Conservation (phyloP, 176 grass and related monocot genomes). For the Paspalum notatum region DNA sequence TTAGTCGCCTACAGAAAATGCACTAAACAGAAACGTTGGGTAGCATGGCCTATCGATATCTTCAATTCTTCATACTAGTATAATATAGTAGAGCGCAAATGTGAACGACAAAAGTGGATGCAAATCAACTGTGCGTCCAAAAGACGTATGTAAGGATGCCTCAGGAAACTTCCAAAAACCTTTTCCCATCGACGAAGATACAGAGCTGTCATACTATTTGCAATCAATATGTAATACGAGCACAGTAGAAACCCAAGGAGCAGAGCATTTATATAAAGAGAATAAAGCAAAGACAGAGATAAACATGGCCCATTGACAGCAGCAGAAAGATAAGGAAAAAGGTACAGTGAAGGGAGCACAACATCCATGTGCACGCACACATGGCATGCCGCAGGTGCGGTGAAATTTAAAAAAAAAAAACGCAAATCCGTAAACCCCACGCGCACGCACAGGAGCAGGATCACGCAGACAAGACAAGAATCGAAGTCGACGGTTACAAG, state of each 20-base stretch:
- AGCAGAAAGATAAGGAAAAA: background rate
- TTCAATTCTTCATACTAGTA: background rate
- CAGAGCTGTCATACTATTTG: background rate
- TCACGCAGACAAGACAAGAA: constrained; percentile 18
- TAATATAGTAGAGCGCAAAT: background rate
- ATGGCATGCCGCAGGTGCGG: constrained; percentile 37
- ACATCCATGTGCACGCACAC: constrained; percentile 45
- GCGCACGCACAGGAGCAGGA: background rate
- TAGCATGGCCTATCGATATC: background rate
- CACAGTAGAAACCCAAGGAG: background rate
- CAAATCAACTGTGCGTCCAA: background rate
- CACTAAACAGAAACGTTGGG: background rate
- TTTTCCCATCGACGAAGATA: background rate
- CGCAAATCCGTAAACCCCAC: constrained; percentile 17
- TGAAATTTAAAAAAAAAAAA: constrained; percentile 37
- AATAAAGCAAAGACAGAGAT: background rate
- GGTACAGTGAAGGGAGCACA: constrained; percentile 11
- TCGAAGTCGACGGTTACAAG: background rate
- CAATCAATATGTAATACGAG: too few species aligned
- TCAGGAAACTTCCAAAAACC: background rate
- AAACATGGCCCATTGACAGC: constrained; percentile 41
- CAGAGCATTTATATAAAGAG: background rate
- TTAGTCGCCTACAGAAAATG: background rate
- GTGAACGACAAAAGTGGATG: background rate
- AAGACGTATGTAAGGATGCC: background rate